Evolutionary conservation across 202 grass and related monocot genomes (phyloP), one percentile per base, ranked within the genome.

Genomic region (Setaria italica): DNA sequence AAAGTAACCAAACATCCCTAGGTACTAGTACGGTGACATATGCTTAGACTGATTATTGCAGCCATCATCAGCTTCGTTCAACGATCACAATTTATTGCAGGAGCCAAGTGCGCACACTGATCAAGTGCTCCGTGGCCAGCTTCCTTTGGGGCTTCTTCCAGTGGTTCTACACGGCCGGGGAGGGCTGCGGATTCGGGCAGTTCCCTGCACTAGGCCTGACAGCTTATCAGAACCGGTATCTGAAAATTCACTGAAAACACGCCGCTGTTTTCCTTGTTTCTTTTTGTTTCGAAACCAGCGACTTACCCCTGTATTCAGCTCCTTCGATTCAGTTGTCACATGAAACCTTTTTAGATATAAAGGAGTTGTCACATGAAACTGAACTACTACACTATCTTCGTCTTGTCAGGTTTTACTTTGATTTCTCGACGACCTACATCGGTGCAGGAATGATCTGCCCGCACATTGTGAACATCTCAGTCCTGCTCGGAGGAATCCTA

Each of bases 391-490:
- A 12, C 21, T 62, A 0, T 62, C 9, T 30, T 62, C 58, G 9
- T 62, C 21, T 21, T 43, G 86, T 1, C 70, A 94, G 94, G 83
- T 94, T 97, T 55, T 90, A 85, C 58, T 97, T 97, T 37, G 91
- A 97, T 82, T 97, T 97, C 80, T 97, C 91, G 48, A 20, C 94
- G 67, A 97, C 85, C 11, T 97, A 97, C 72, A 86, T 97, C 63
- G 94, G 91, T 58, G 89, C 94, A 11, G 94, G 94, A 66, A 97
- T 97, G 94, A 97, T 97, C 41, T 94, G 91, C 57, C 94, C 94
- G 0, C 90, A 97, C 42, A 90, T 94, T 14, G 94, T 97, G 17
- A 97, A 97, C 64, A 62, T 51, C 53, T 97, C 91, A 9, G 66
- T 97, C 59, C 76, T 94, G 3, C 6, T 94, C 70, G 94, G 94